phyloP scores from a whole-genome alignment of 2,329 filamentous ascomycete species.

The Trichoderma atroviride region DNA sequence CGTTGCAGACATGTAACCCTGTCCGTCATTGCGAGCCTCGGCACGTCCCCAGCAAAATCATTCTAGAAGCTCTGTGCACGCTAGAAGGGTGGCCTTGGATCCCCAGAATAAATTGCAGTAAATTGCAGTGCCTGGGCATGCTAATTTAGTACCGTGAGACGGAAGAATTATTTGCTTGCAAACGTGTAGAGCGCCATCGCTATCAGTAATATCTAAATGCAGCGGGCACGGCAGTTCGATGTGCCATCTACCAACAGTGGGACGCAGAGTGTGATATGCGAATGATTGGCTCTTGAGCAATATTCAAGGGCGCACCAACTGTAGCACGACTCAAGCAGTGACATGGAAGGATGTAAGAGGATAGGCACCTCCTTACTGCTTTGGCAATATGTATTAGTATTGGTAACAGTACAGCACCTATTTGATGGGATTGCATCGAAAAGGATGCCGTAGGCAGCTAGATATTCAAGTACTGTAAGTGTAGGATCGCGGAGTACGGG shows the following conservation, averaged over 20 bases:
- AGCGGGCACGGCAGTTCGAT: background rate
- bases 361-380: background rate
- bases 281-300: background rate
- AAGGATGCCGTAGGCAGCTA: background rate
- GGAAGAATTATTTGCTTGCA: background rate
- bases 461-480: background rate
- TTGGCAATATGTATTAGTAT: background rate
- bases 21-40: background rate
- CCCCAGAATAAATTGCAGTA: background rate
- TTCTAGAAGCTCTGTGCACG: constrained; percentile 20
- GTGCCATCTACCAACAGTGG: background rate
- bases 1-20: background rate
- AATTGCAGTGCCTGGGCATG: background rate
- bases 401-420: background rate
- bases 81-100: constrained; percentile 1
- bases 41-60: background rate
- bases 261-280: background rate
- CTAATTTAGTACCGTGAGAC: background rate
- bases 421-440: background rate
- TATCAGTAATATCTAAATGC: background rate
- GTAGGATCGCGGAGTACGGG: background rate
- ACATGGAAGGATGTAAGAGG: background rate
- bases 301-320: background rate
- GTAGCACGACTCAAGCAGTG: background rate
- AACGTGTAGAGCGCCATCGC: background rate